Evolutionary conservation across 2,329 filamentous ascomycete genomes (phyloP).

Genomic region (Nannizziopsis barbatae): DNA sequence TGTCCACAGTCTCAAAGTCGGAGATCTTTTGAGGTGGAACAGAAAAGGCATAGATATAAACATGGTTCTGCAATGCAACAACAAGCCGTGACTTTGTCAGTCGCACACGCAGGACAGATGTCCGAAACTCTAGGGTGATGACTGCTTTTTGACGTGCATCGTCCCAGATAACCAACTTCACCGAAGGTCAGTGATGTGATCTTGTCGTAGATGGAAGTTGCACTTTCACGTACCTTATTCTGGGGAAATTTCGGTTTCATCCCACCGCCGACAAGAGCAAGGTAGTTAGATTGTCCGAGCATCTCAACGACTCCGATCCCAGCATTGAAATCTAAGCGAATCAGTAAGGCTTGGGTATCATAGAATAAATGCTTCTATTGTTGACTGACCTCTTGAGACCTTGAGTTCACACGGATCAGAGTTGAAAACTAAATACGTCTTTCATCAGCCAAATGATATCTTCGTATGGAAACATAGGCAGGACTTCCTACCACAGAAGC

Average conservation of each 20-base stretch:
- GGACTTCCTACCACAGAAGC: slow-evolving; percentile 60
- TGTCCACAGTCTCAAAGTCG: slow-evolving; percentile 76
- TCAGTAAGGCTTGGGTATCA: not conserved
- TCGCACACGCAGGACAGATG: slow-evolving; percentile 67
- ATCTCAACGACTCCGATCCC: slow-evolving; percentile 75
- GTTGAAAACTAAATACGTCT: slow-evolving; percentile 50
- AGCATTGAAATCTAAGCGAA: slow-evolving; percentile 56
- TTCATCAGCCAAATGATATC: slow-evolving; percentile 7
- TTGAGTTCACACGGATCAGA: slow-evolving; percentile 61
- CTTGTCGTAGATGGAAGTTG: not conserved
- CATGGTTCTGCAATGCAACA: slow-evolving; percentile 68
- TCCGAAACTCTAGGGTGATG: slow-evolving; percentile 67
- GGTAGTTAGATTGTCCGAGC: slow-evolving; percentile 75
- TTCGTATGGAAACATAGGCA: slow-evolving; percentile 11
- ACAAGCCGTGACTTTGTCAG: slow-evolving; percentile 66
- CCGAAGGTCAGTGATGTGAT: not conserved
- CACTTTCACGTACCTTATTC: slow-evolving; percentile 54
- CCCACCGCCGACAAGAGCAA: slow-evolving; percentile 82
- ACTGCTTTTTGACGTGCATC: slow-evolving; percentile 65
- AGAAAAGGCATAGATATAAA: slow-evolving; percentile 69
- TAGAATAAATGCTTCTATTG: not conserved
- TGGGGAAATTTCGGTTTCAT: slow-evolving; percentile 73
- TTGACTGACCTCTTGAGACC: slow-evolving; percentile 44
- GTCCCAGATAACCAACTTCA: slow-evolving; percentile 73
- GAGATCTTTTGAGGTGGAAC: slow-evolving; percentile 59